Conservation (phyloP, 148 eudicot species). For the Rhododendron williamsianum region DNA sequence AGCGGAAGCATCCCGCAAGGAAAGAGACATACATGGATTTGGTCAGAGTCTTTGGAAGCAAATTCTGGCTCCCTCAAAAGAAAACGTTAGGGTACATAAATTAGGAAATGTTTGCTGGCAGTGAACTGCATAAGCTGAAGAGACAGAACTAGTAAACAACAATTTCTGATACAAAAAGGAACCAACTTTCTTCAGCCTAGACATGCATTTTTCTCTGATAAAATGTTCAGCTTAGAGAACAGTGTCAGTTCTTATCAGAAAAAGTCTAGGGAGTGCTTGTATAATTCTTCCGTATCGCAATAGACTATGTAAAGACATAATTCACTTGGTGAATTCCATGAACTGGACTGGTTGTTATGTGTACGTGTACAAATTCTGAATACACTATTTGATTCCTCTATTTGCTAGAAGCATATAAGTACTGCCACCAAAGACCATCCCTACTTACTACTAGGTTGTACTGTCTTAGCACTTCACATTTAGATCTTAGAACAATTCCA, state of each 20-base stretch:
- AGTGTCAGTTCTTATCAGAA: no score
- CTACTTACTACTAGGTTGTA: background rate
- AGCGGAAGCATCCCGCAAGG: constrained; percentile 98
- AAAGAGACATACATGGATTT: constrained; percentile 92
- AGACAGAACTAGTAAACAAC: background rate
- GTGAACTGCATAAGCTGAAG: background rate
- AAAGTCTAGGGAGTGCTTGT: background rate
- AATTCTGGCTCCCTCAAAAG: constrained; percentile 35
- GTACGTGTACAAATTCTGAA: background rate
- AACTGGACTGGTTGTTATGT: background rate
- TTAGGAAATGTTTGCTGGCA: background rate
- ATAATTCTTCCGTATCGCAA: background rate
- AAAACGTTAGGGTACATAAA: background rate
- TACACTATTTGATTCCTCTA: background rate
- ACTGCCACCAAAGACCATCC: background rate
- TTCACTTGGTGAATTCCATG: background rate
- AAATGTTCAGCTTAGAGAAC: background rate
- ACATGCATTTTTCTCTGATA: constrained; percentile 2
- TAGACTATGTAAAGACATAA: background rate
- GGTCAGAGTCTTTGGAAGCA: constrained; percentile 55
- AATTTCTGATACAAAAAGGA: background rate
- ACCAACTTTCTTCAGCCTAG: constrained; percentile 8
- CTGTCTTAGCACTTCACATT: background rate
- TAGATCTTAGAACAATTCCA: background rate
- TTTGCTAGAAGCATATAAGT: background rate